Conservation (phyloP, 345 rosid species). For the Populus pruinosa region DNA sequence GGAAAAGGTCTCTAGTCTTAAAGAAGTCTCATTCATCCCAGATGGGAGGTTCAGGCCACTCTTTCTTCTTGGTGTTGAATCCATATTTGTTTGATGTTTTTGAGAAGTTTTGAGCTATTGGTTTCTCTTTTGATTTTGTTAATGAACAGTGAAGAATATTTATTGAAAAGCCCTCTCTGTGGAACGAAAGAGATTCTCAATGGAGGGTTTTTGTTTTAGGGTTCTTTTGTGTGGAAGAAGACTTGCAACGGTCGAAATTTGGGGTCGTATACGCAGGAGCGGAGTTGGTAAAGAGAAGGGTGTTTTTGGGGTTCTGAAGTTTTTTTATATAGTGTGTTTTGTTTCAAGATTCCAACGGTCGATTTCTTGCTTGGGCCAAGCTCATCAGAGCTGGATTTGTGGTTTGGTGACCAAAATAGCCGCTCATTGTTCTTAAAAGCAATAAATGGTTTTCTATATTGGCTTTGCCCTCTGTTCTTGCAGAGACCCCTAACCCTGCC, state of each 20-base stretch:
- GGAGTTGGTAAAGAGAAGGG: neutral
- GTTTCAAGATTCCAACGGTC: slow-evolving; percentile 11
- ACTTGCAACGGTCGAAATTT: slow-evolving; percentile 48
- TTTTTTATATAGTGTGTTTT: neutral
- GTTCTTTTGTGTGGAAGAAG: slow-evolving; percentile 14
- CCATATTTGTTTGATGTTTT: slow-evolving; percentile 41
- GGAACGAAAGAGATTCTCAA: slow-evolving; percentile 23
- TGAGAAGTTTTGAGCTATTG: neutral
- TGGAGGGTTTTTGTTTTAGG: neutral
- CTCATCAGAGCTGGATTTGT: neutral
- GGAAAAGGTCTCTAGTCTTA: slow-evolving; percentile 55
- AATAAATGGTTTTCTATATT: too few species aligned
- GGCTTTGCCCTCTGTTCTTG: too few species aligned
- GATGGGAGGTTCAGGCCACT: slow-evolving; percentile 84
- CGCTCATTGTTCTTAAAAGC: neutral
- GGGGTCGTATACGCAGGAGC: slow-evolving; percentile 17
- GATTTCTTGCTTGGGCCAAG: neutral
- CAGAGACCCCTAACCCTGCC: too few species aligned
- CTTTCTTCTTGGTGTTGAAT: slow-evolving; percentile 52
- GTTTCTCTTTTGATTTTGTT: neutral
- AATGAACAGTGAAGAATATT: neutral
- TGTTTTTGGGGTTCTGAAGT: neutral
- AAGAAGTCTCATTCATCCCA: slow-evolving; percentile 71
- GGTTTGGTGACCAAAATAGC: neutral
- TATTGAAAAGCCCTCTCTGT: slow-evolving; percentile 27